Conservation (phyloP, 78 protist genomes). For the Reticulomyxa filosa region DNA sequence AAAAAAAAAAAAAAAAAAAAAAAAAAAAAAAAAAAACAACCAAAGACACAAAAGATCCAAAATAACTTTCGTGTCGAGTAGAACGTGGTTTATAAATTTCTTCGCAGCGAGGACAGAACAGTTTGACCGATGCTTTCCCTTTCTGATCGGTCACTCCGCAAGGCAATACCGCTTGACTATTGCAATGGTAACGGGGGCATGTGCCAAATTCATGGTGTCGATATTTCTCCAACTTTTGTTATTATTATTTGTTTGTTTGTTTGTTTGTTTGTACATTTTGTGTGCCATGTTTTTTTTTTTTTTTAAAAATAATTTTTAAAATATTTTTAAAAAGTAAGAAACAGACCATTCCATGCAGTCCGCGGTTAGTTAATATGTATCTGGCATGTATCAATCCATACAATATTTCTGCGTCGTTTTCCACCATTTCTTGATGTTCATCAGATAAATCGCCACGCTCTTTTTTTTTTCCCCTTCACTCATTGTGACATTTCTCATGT, state of each 20-base stretch:
- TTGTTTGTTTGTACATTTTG: too few relatives aligned
- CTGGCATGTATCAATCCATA: constrained; percentile 93
- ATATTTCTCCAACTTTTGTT: constrained; percentile 13
- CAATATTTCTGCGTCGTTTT: constrained; percentile 53
- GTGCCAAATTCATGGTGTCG: constrained; percentile 5
- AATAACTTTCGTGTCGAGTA: neutral
- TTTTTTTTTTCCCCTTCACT: too few relatives aligned
- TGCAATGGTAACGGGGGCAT: constrained; percentile 17
- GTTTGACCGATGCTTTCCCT: neutral
- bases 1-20: too few relatives aligned
- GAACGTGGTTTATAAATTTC: neutral
- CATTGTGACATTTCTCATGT: too few relatives aligned
- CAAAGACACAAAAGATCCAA: too few relatives aligned
- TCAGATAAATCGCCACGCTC: constrained; percentile 15
- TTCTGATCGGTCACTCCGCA: neutral
- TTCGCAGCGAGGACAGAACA: constrained; percentile 10
- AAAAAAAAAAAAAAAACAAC: too few relatives aligned
- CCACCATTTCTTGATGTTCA: constrained; percentile 32
- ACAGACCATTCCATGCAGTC: constrained; percentile 63
- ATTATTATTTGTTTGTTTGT: too few relatives aligned
- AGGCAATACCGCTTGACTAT: constrained; percentile 12
- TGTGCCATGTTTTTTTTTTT: too few relatives aligned
- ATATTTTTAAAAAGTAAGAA: neutral
- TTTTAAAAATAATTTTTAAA: neutral
- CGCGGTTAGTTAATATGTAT: constrained; percentile 61